Conservation (phyloP, 805 yeast genomes). For the Danielia oregonensis region DNA sequence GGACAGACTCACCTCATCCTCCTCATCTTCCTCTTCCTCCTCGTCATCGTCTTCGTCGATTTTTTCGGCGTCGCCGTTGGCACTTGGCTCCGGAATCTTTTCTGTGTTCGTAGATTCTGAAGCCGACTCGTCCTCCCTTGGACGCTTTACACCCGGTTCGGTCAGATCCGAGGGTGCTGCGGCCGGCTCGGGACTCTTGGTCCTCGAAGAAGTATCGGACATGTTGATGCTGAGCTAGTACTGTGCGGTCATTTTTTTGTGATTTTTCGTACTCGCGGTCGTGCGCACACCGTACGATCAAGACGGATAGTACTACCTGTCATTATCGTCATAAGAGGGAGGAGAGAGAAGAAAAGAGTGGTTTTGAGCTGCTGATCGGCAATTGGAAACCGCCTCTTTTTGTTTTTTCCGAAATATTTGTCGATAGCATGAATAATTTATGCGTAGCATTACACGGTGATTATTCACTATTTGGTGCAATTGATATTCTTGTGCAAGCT, state of each 20-base stretch:
- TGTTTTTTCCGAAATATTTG: too few species aligned
- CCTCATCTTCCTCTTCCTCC: slow-evolving; percentile 46
- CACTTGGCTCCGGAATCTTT: too few species aligned
- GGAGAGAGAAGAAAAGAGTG: too few species aligned
- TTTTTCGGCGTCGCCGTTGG: slow-evolving; percentile 16
- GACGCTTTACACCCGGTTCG: slow-evolving; percentile 10
- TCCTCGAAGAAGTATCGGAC: slow-evolving; percentile 6
- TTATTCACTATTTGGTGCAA: too few species aligned
- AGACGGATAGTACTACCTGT: not conserved
- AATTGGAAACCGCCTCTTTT: too few species aligned
- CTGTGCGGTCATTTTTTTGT: slow-evolving; percentile 1
- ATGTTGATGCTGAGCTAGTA: slow-evolving; percentile 1
- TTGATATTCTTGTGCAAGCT: too few species aligned
- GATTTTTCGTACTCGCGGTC: slow-evolving; percentile 6
- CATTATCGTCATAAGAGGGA: not conserved
- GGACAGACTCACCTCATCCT: slow-evolving; percentile 46
- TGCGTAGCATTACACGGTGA: too few species aligned
- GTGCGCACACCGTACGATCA: slow-evolving; percentile 7
- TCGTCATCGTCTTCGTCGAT: slow-evolving; percentile 42
- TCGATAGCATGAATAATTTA: too few species aligned
- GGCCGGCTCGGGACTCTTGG: slow-evolving; percentile 1
- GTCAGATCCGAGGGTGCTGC: not conserved
- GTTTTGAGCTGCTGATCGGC: too few species aligned
- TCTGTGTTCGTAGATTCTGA: too few species aligned
- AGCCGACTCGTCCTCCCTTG: slow-evolving; percentile 6